Percentiles rank a stretch among this genome's conserved stretches.
phyloP scores from a whole-genome alignment of 305 asterid genomes.

The Fraxinus paxiana region DNA sequence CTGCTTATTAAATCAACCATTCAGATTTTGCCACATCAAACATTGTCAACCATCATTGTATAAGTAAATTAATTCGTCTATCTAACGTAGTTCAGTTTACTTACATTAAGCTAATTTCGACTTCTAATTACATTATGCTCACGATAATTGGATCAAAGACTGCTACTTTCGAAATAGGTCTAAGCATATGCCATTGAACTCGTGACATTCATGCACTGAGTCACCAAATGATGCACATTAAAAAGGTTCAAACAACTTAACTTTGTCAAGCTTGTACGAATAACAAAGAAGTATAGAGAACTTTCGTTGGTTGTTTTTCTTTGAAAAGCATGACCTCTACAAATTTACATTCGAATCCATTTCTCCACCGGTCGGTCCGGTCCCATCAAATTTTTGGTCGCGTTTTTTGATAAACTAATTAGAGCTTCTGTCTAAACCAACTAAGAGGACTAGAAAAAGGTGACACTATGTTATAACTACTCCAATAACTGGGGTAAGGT shows the following conservation, averaged over 20 bases:
- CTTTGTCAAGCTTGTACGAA: background rate
- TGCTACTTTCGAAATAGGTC: no score
- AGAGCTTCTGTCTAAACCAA: background rate
- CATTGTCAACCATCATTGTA: no score
- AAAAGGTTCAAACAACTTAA: background rate
- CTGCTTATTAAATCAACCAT: no score
- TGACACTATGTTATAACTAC: background rate
- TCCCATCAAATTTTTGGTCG: background rate
- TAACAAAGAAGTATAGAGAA: background rate
- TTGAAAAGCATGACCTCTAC: no score
- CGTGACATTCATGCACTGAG: background rate
- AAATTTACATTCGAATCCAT: background rate
- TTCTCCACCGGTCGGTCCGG: background rate
- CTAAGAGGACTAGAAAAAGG: no score
- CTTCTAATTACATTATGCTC: no score
- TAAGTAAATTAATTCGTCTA: no score
- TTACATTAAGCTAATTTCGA: no score
- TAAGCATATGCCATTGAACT: background rate
- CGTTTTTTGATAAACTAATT: background rate
- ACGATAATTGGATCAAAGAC: no score
- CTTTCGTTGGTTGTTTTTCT: background rate
- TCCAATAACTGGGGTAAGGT: background rate
- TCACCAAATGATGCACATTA: background rate
- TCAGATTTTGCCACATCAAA: no score
- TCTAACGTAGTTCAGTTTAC: no score